phyloP scores from a whole-genome alignment of 1,284 basidiomycete species.

The Ceratobasidium sp. region DNA sequence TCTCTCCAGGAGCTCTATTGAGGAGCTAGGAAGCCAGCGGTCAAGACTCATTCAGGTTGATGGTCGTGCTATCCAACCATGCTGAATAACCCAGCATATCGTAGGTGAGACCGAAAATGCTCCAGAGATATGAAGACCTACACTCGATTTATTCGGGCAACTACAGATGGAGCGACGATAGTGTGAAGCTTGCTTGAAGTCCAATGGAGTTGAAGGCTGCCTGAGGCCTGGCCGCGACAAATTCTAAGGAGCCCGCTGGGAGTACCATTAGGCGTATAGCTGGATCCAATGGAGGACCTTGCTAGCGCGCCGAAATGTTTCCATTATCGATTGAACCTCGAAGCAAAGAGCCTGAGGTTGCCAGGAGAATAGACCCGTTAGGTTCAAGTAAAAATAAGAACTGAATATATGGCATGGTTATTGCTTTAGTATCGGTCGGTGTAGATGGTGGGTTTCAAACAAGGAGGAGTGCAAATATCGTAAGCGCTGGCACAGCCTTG shows the following conservation, averaged over 20 bases:
- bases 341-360: background rate
- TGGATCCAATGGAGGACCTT: background rate
- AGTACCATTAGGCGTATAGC: background rate
- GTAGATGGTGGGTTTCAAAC: background rate
- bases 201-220: background rate
- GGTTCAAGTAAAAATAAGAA: background rate
- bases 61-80: background rate
- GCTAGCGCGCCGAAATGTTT: background rate
- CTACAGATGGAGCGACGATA: background rate
- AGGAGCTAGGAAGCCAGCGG: background rate
- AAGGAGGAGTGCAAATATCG: background rate
- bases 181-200: background rate
- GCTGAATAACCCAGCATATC: background rate
- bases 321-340: background rate
- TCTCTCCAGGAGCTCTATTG: background rate
- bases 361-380: background rate
- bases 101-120: background rate
- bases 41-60: background rate
- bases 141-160: no score
- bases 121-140: background rate
- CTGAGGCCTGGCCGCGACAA: background rate
- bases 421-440: background rate
- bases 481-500: slow-evolving; percentile 3
- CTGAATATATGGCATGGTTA: background rate
- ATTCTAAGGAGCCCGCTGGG: background rate